Evolutionary conservation across 1,284 basidiomycete genomes (phyloP).

Genomic region (Tilletiaria anomala): DNA sequence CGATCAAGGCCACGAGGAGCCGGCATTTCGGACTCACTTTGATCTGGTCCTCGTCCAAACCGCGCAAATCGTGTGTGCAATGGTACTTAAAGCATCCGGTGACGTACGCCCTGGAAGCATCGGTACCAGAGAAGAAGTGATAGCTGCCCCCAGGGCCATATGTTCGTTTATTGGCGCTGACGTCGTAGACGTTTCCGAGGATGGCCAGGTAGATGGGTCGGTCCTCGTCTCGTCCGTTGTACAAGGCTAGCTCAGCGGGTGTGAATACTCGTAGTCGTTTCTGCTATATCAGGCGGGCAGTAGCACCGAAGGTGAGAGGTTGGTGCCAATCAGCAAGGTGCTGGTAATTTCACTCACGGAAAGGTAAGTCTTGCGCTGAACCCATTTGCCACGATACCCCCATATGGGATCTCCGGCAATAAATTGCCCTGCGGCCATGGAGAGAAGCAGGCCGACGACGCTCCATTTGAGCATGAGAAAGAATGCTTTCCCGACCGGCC

Average conservation of each 20-base stretch:
- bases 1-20: not conserved
- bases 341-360: no score
- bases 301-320: no score
- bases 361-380: conserved; percentile 22
- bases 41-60: conserved; percentile 15
- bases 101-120: conserved; percentile 34
- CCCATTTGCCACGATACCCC: conserved; percentile 35
- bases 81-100: conserved; percentile 35
- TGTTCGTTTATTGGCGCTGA: conserved; percentile 56
- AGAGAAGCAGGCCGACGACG: conserved; percentile 8
- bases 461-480: conserved; percentile 4
- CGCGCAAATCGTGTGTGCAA: conserved; percentile 32
- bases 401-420: conserved; percentile 29
- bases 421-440: conserved; percentile 18
- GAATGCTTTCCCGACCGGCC: conserved; percentile 3
- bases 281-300: no score
- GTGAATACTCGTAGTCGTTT: conserved; percentile 60
- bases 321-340: no score
- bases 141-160: conserved; percentile 50
- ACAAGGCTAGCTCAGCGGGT: conserved; percentile 53
- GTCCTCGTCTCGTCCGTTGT: conserved; percentile 56
- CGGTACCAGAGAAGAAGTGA: conserved; percentile 30
- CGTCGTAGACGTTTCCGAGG: conserved; percentile 84
- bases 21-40: not conserved
- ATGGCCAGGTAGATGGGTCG: conserved; percentile 62